Percentiles rank a stretch among this genome's conserved stretches.
These are phyloP conservation scores for Saturnispora sanitii DNA, from an alignment of 805 yeast genomes.

Conservation along the genomic window DNA sequence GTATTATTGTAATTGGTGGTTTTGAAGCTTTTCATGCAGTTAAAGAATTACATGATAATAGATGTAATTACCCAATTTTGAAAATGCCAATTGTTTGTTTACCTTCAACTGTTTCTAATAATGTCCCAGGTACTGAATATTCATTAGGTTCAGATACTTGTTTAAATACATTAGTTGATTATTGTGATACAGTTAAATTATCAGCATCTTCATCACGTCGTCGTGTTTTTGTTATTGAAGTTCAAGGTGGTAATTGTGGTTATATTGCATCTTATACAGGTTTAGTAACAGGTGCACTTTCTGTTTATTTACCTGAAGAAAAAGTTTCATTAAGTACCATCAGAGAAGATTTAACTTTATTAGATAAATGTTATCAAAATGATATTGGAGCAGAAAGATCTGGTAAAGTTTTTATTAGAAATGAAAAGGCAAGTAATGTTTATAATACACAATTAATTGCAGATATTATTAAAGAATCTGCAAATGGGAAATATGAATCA, in stretches of 20 bases:
- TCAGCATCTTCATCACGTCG: constrained; percentile 91
- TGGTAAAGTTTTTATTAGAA: constrained; percentile 79
- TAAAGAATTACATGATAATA: constrained; percentile 69
- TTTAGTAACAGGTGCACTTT: constrained; percentile 83
- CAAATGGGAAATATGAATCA: constrained; percentile 70
- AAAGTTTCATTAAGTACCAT: constrained; percentile 59
- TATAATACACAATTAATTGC: constrained; percentile 78
- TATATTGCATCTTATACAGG: constrained; percentile 82
- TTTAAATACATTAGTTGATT: constrained; percentile 77
- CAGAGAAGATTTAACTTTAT: constrained; percentile 62
- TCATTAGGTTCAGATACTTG: constrained; percentile 95
- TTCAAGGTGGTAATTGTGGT: constrained; percentile 96
- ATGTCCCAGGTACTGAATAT: constrained; percentile 98
- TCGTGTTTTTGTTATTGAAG: constrained; percentile 92
- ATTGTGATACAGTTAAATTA: constrained; percentile 93
- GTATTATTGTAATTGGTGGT: constrained; percentile 87
- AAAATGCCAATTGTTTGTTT: constrained; percentile 88
- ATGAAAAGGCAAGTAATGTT: constrained; percentile 72
- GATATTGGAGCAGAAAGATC: constrained; percentile 75
- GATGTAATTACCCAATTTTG: constrained; percentile 76
- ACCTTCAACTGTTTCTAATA: constrained; percentile 94
- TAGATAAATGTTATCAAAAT: constrained; percentile 55
- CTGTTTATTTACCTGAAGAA: constrained; percentile 84
- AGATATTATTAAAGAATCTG: constrained; percentile 64
- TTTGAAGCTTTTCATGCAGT: constrained; percentile 91